Evolutionary conservation across 225 moss, liverwort and hornwort species (phyloP), one percentile per base, ranked within the genome.

Genomic region (Thuidium tamariscinum): DNA sequence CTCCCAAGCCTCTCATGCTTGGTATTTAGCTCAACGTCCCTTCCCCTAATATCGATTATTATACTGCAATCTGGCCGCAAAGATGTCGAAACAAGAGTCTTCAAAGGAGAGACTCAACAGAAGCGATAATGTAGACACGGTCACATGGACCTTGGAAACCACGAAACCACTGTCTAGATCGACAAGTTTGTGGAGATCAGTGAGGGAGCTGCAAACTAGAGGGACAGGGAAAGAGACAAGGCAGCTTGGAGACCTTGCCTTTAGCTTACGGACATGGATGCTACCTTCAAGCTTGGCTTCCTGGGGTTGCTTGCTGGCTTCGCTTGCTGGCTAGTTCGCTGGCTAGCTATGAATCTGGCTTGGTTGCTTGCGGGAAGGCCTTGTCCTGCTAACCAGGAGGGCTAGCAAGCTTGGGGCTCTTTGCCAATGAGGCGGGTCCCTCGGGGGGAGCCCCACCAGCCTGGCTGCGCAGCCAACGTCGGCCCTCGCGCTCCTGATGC

Each of bases 351-450:
- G 32, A 36, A 55, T 39, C 37, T 26, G 56, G 59, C 59, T 56
- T 56, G 78, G 78, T 56, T 39, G 77, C 37, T 54, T 26, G 56
- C 56, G 7, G 7, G 36, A 36, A 36, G 54, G 36, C 25, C n/a
- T 76, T 39, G 77, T 16, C 4, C 18, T 27, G 27, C 39, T 55
- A 18, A 57, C 41, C 57, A 55, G 36, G 59, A 78, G 67, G 60
- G 30, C 88, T 69, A 65, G 86, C 83, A 86, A 70, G 88, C 89
- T 92, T 91, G 91, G 91, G 83, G 88, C 82, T 84, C 82, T 82
- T 82, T 63, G 81, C 86, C 86, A 90, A 79, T 62, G 87, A 62
- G 61, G 88, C 86, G 86, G 92, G 88, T 48, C 90, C 90, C 86
- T 22, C 81, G 81, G 55, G 26, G 26, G 69, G 65, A 61, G 70